Percentiles rank a stretch among this genome's conserved stretches.
phyloP scores from a whole-genome alignment of 805 yeast genomes.

The Barnettozyma salicaria region DNA sequence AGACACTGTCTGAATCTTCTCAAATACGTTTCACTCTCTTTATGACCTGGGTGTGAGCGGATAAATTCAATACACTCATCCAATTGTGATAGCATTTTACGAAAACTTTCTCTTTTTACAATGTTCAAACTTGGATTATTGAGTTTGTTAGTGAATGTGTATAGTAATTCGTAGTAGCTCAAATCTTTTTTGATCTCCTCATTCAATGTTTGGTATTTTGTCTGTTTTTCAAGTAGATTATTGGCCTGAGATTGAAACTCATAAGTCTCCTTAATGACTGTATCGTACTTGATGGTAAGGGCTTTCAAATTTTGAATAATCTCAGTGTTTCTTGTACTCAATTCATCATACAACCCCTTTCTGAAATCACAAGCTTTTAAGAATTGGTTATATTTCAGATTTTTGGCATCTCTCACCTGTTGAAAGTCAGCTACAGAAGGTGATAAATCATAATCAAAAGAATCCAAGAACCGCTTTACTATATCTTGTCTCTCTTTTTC shows the following conservation, averaged over 20 bases:
- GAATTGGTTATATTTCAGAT: conserved; percentile 27
- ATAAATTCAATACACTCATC: conserved; percentile 65
- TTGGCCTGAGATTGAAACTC: conserved; percentile 58
- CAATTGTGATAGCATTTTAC: conserved; percentile 45
- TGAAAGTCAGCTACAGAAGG: conserved; percentile 36
- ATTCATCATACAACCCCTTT: conserved; percentile 27
- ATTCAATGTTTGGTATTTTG: conserved; percentile 36
- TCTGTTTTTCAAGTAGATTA: conserved; percentile 41
- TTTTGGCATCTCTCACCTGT: conserved; percentile 32
- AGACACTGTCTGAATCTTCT: conserved; percentile 77
- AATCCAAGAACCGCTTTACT: conserved; percentile 32
- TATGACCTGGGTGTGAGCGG: conserved; percentile 49
- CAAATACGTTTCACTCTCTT: conserved; percentile 62
- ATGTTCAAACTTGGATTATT: conserved; percentile 66
- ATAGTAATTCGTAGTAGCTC: conserved; percentile 62
- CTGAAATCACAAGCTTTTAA: conserved; percentile 30
- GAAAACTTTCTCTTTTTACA: conserved; percentile 55
- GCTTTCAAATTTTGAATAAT: conserved; percentile 42
- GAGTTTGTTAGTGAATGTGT: conserved; percentile 58
- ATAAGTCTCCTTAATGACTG: conserved; percentile 54
- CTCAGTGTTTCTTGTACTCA: conserved; percentile 40
- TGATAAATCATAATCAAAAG: conserved; percentile 38
- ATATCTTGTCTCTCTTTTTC: conserved; percentile 31
- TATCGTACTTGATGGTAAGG: conserved; percentile 46
- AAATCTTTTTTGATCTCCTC: conserved; percentile 44